Evolutionary conservation across 1,284 basidiomycete species (phyloP).

Genomic region (Cryptococcus hybrid): DNA sequence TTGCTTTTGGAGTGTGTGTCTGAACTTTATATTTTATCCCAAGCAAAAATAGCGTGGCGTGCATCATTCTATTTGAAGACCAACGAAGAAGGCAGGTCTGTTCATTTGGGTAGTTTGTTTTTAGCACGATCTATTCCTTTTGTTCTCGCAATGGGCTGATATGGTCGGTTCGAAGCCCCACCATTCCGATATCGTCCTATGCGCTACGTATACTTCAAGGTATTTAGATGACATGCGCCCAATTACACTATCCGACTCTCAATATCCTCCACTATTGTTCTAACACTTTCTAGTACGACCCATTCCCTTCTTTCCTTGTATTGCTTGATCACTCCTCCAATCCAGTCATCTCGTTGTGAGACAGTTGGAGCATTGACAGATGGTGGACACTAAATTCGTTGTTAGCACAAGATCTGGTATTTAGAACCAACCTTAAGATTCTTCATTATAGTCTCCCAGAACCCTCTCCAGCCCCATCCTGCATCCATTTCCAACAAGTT

Average conservation of each 20-base stretch:
- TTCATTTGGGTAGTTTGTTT: too few species aligned
- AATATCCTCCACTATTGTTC: constrained; percentile 19
- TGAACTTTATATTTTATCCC: neutral
- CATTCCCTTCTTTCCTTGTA: constrained; percentile 32
- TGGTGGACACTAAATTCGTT: neutral
- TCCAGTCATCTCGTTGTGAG: constrained; percentile 17
- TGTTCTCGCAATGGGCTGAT: neutral
- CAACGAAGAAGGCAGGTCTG: too few species aligned
- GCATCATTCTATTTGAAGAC: neutral
- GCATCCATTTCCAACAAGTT: constrained; percentile 51
- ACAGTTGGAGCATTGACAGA: constrained; percentile 11
- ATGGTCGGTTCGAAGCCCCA: neutral
- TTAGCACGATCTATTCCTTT: too few species aligned
- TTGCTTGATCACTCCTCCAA: constrained; percentile 21
- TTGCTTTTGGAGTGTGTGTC: neutral
- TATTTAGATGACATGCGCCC: neutral
- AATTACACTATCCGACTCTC: constrained; percentile 12
- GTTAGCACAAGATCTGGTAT: neutral
- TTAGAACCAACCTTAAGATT: constrained; percentile 29
- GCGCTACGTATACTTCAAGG: neutral
- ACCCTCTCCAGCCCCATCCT: constrained; percentile 53
- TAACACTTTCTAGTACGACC: constrained; percentile 20
- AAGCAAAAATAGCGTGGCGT: neutral
- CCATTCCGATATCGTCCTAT: neutral
- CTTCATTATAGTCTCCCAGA: constrained; percentile 38